Evolutionary conservation across 257 asterid species (phyloP), one percentile per base, ranked within the genome.

Genomic region (Knoxia roxburghii): DNA sequence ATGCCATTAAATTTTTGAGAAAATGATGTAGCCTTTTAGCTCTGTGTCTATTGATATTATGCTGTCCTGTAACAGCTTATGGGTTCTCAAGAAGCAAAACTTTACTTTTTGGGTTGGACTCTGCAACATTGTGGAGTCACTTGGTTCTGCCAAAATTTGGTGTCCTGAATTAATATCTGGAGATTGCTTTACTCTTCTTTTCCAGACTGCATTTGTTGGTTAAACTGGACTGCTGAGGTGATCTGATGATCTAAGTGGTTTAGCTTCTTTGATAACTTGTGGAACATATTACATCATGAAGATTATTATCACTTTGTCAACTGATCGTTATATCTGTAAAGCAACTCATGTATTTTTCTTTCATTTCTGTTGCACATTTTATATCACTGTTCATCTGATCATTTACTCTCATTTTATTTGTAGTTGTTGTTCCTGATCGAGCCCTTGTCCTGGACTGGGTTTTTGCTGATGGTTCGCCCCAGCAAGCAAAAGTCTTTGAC

Each of bases 391-490:
- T 75, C 71, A 64, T 70, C 76, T 72, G 63, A 75, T 52, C 75
- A 61, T 51, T 24, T 23, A 5, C 65, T 76, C 56, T 81, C 46
- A 45, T 68, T 71, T 79, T 17, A 71, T 78, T 67, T 82, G 82
- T 80, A 93, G 99, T 90, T 83, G 80, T 77, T 78, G 85, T 94
- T 39, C 96, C 97, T 68, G 85, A 87, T 57, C 78, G 71, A 61
- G 95, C 99, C 70, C 69, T 85, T 71, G 84, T 90, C 62, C 76
- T 94, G 90, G 88, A 90, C 82, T 94, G 97, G 97, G 99, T 94
- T 74, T 82, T 94, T 61, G 95, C 97, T 78, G 95, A 94, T 73
- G 96, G 99, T 65, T 89, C 95, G 69, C 96, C 99, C 26, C 74
- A 86, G 69, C 73, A 76, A 68, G 97, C 93, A 67, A 69, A 27